phyloP scores from a whole-genome alignment of 257 asterid species.

The Nicotiana knightiana region DNA sequence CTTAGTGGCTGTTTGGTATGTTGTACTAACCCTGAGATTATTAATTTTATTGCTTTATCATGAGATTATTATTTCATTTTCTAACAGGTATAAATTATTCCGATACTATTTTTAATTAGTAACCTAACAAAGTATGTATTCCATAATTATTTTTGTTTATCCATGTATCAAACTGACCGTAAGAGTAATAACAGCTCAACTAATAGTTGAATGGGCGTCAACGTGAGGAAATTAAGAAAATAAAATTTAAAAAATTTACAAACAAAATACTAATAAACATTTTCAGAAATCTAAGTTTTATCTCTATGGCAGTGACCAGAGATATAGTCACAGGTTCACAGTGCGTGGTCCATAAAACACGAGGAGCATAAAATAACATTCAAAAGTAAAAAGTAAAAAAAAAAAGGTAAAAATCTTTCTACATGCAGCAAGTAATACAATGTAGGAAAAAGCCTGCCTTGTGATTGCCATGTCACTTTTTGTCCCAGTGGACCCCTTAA shows the following conservation, averaged over 20 bases:
- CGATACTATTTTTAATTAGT: too few species aligned
- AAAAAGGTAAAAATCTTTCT: constrained; percentile 14
- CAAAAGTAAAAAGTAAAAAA: background rate
- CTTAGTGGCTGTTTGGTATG: too few species aligned
- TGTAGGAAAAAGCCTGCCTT: constrained; percentile 9
- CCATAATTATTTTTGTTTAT: too few species aligned
- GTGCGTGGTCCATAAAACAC: constrained; percentile 9
- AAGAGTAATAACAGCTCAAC: too few species aligned
- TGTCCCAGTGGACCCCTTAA: constrained; percentile 52
- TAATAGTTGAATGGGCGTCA: too few species aligned
- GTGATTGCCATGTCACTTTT: constrained; percentile 42
- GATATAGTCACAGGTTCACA: constrained; percentile 13
- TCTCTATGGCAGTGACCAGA: background rate
- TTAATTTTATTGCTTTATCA: too few species aligned
- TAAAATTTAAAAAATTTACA: background rate
- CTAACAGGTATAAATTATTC: too few species aligned
- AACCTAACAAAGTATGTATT: too few species aligned
- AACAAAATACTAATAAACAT: background rate
- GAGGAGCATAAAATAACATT: background rate
- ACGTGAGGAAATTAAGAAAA: too few species aligned
- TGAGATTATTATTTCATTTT: too few species aligned
- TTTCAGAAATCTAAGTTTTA: background rate
- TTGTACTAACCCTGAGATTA: too few species aligned
- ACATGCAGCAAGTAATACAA: constrained; percentile 26
- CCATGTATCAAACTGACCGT: too few species aligned